A percentile compares a stretch with the other conserved stretches of the same genome.
Evolutionary conservation across 257 asterid genomes (phyloP).

Genomic region (Osmanthus fragrans): DNA sequence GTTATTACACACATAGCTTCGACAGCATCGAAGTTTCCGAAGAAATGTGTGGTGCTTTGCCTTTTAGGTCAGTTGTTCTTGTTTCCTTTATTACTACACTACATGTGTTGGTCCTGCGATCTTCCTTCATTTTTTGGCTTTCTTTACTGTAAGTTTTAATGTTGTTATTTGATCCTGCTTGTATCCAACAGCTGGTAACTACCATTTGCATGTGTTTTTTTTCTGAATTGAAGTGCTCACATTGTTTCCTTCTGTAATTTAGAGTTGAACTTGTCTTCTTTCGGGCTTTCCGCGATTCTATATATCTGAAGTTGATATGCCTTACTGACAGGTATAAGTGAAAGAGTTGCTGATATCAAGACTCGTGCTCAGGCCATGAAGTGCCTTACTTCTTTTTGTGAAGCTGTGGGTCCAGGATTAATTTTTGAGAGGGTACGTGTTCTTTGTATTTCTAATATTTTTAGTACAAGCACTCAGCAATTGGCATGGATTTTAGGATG

Average conservation of each 20-base stretch:
- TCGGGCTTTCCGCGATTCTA: conserved; percentile 19
- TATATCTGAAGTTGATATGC: conserved; percentile 21
- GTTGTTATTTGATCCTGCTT: conserved; percentile 11
- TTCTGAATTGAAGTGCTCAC: conserved; percentile 3
- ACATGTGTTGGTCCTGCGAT: not conserved
- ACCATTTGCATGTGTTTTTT: conserved; percentile 8
- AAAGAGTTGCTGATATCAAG: conserved; percentile 98
- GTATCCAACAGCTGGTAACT: not conserved
- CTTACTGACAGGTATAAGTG: conserved; percentile 68
- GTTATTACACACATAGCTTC: conserved; percentile 72
- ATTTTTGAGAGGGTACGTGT: conserved; percentile 84
- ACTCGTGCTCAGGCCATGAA: conserved; percentile 92
- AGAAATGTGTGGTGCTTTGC: conserved; percentile 91
- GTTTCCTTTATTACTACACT: not conserved
- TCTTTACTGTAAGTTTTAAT: not conserved
- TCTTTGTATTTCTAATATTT: not conserved
- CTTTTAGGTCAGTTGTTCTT: conserved; percentile 59
- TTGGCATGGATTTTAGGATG: not conserved
- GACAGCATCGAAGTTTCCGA: conserved; percentile 81
- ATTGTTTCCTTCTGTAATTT: conserved; percentile 5
- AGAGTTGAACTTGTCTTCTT: conserved; percentile 4
- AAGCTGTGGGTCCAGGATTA: conserved; percentile 97
- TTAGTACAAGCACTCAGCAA: not conserved
- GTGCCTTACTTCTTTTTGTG: conserved; percentile 91
- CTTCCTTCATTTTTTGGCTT: not conserved